Evolutionary conservation across 1,284 basidiomycete species (phyloP), one percentile per base, ranked within the genome.

Genomic region (Rhodotorula sp.): DNA sequence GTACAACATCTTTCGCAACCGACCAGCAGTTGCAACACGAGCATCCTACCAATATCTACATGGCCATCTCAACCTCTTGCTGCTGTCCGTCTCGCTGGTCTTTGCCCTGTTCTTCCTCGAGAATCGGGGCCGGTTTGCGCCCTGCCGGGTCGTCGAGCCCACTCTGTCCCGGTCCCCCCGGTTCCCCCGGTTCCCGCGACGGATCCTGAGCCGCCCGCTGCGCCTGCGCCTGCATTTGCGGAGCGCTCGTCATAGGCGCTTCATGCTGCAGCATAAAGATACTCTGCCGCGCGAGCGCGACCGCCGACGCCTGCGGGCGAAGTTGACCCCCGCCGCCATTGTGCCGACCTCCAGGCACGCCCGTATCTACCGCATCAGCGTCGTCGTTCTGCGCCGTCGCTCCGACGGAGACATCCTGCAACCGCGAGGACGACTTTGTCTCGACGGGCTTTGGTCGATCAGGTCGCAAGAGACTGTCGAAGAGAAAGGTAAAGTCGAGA

Each of bases 401-500:
- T 15, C 26, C 26, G 50, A 7, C 15, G 5, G 54, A 55, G 54
- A 31, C 66, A 43, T 62, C 66, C 16, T 61, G 66, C 5, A 67
- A 55, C 4, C 64, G 55, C 19, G 52, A 57, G 54, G 61, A 62
- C 12, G 52, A 52, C 23, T 5, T 31, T 48, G 49, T 62, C 23
- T 57, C n/a, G 5, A 31, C 45, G 21, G 58, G 21, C 8, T 34
- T 19, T 12, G 62, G 52, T 23, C 56, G 26, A 26, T 64, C 62
- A 16, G 74, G 72, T 12, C 72, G 67, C 6, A 94, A 85, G 5
- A 93, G 84, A 34, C 87, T 85, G 61, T 90, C 87, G 34, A 97
- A 84, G 23, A 95, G 84, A 82, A 90, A 93, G 38, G 89, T 89
- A 79, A 97, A 97, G 82, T 97, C 93, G 43, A 97, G 87, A 0